phyloP scores from a whole-genome alignment of 352 stramenopile genomes.

The Globisporangium lucens region DNA sequence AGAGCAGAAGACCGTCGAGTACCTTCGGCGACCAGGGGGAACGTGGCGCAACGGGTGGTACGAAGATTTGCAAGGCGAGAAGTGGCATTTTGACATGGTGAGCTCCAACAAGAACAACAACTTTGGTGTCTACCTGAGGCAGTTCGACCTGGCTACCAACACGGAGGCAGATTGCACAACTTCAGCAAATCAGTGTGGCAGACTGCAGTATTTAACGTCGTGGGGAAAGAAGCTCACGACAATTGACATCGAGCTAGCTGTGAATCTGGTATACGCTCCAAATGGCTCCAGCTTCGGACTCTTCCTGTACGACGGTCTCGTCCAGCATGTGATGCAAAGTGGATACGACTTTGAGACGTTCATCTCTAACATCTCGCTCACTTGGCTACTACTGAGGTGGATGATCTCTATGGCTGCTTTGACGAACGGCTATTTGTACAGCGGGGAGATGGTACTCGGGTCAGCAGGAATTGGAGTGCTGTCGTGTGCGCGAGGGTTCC shows the following conservation, averaged over 20 bases:
- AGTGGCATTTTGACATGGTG: slow-evolving; percentile 37
- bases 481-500: slow-evolving; percentile 32
- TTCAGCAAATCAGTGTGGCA: background rate
- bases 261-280: slow-evolving; percentile 27
- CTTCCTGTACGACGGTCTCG: slow-evolving; percentile 24
- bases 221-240: slow-evolving; percentile 29
- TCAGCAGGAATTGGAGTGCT: slow-evolving; percentile 37
- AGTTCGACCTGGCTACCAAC: slow-evolving; percentile 37
- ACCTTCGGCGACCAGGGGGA: slow-evolving; percentile 24
- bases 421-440: too few species aligned
- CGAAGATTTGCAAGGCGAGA: slow-evolving; percentile 14
- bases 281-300: slow-evolving; percentile 34
- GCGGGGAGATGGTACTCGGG: slow-evolving; percentile 23
- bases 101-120: slow-evolving; percentile 24
- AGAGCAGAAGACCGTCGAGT: slow-evolving; percentile 35
- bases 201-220: slow-evolving; percentile 10
- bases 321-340: slow-evolving; percentile 17
- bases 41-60: slow-evolving; percentile 45
- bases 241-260: background rate
- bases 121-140: slow-evolving; percentile 17
- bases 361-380: slow-evolving; percentile 25
- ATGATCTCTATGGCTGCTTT: background rate
- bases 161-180: slow-evolving; percentile 28
- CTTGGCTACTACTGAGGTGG: slow-evolving; percentile 35
- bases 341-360: slow-evolving; percentile 44